A percentile compares a stretch with the other conserved stretches of the same genome.
Conservation (phyloP, 306 rosid genomes). For the barrel medic (Medicago truncatula) region MtrunA17r5.0-ANR NC_053044.1:7800001-7800500, state of each 20-base stretch:
- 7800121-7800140: conserved; percentile 9
- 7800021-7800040: conserved; percentile 20
- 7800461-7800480: neutral
- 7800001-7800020: too few species aligned
- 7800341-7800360: neutral
- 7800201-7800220: conserved; percentile 60
- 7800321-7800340: conserved; percentile 9
- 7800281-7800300: conserved; percentile 21
- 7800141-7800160: neutral
- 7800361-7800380: neutral
- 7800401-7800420: neutral
- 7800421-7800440: neutral
- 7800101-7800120: conserved; percentile 85
- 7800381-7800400: neutral
- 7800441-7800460: neutral
- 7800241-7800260: conserved; percentile 67
- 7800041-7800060: conserved; percentile 28
- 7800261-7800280: conserved; percentile 65
- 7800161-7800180: conserved; percentile 21
- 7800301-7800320: neutral
- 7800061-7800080: conserved; percentile 38
- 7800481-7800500: neutral
- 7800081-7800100: conserved; percentile 77
- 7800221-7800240: conserved; percentile 80
- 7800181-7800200: conserved; percentile 41